Evolutionary conservation across 2,329 filamentous ascomycete species (phyloP).

Genomic region (Gnomoniopsis sp.): DNA sequence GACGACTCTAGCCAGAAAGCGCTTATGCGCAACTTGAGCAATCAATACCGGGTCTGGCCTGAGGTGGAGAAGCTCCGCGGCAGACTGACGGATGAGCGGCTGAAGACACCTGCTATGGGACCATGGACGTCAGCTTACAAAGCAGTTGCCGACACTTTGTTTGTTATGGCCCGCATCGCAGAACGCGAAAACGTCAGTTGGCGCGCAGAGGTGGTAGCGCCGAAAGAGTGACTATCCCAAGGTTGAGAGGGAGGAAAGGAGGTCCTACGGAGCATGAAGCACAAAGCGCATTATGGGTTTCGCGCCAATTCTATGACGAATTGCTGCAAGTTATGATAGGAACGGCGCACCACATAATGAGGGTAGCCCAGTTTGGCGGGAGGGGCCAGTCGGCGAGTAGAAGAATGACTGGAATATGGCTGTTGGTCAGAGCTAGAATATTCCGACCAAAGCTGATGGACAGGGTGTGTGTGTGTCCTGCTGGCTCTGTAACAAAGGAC

Average conservation of each 20-base stretch:
- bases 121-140: slow-evolving; percentile 46
- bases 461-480: no score
- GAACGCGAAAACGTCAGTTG: slow-evolving; percentile 43
- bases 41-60: slow-evolving; percentile 26
- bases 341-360: no score
- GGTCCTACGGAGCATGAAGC: background rate
- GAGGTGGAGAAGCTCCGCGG: slow-evolving; percentile 27
- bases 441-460: slow-evolving; percentile 12
- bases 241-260: background rate
- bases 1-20: slow-evolving; percentile 25
- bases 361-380: no score
- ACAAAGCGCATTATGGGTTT: background rate
- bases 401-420: no score
- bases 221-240: background rate
- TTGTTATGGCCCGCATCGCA: slow-evolving; percentile 41
- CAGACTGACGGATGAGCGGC: slow-evolving; percentile 26
- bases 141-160: slow-evolving; percentile 34
- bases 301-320: background rate
- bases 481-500: no score
- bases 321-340: no score
- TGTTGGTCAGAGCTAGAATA: slow-evolving; percentile 14
- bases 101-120: slow-evolving; percentile 29
- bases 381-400: background rate
- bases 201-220: slow-evolving; percentile 34
- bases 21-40: slow-evolving; percentile 23